A percentile compares a stretch with the other conserved stretches of the same genome.
phyloP scores from a whole-genome alignment of 1,284 basidiomycete species.

The Pseudozyma hubeiensis region DNA sequence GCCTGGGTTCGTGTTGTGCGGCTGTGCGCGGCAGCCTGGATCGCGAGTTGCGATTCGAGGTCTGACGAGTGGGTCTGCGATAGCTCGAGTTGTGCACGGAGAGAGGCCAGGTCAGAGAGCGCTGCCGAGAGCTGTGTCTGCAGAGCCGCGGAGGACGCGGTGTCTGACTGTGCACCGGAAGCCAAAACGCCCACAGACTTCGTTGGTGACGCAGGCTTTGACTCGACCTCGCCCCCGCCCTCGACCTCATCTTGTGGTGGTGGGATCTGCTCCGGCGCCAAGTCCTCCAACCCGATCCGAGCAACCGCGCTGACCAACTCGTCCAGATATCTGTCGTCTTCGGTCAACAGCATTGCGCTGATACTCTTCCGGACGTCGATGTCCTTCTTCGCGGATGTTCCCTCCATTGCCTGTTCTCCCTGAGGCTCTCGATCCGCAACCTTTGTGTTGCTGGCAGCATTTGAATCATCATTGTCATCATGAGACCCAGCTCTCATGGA shows the following conservation, averaged over 20 bases:
- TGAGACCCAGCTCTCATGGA: conserved; percentile 7
- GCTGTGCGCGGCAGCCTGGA: not conserved
- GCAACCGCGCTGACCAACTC: conserved; percentile 39
- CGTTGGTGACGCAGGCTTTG: not conserved
- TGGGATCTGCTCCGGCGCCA: conserved; percentile 5
- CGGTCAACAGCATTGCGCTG: conserved; percentile 34
- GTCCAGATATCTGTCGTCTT: conserved; percentile 35
- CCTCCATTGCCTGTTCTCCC: not conserved
- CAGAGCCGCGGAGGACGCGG: not conserved
- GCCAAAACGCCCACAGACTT: not conserved
- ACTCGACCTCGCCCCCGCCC: not conserved
- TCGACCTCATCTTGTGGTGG: not conserved
- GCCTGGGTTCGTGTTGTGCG: conserved; percentile 3
- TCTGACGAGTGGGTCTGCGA: conserved; percentile 8
- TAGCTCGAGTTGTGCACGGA: conserved; percentile 8
- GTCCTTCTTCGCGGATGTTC: not conserved
- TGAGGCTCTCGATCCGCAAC: not conserved
- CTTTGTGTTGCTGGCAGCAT: not conserved
- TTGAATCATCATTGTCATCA: not conserved
- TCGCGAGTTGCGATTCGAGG: conserved; percentile 9
- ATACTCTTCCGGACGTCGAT: conserved; percentile 10
- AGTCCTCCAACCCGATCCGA: conserved; percentile 28
- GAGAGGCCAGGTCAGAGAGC: conserved; percentile 1
- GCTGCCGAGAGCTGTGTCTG: conserved; percentile 12
- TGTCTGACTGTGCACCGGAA: not conserved